Conservation (phyloP, 441 rosid genomes). For the Erodium moschatum region DNA sequence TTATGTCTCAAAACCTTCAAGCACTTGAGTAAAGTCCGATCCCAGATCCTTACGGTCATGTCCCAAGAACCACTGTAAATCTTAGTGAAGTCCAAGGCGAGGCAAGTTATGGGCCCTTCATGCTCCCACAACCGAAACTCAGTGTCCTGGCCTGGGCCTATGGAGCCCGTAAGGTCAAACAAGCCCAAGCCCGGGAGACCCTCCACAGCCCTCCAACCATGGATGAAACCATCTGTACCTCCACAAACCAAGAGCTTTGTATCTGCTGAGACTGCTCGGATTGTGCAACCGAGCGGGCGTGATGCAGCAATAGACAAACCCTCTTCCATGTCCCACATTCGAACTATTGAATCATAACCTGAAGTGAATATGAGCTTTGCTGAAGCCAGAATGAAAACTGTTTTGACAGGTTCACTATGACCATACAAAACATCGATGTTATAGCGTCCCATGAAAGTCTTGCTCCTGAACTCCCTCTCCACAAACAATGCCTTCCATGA, state of each 20-base stretch:
- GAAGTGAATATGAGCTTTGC: conserved; percentile 77
- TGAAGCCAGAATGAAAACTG: conserved; percentile 64
- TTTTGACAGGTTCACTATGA: conserved; percentile 70
- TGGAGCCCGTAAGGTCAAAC: conserved; percentile 57
- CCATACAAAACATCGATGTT: conserved; percentile 62
- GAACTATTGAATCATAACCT: conserved; percentile 69
- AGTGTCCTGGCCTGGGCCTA: conserved; percentile 25
- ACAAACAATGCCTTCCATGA: conserved; percentile 81
- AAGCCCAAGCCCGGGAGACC: conserved; percentile 34
- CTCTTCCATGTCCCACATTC: conserved; percentile 87
- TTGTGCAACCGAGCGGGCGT: conserved; percentile 71
- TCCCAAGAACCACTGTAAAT: conserved; percentile 92
- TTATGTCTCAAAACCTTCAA: conserved; percentile 55
- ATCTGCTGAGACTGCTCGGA: conserved; percentile 75
- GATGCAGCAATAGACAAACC: conserved; percentile 64
- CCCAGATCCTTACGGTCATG: conserved; percentile 83
- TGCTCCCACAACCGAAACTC: conserved; percentile 82
- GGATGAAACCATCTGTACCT: conserved; percentile 82
- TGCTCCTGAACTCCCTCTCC: conserved; percentile 81
- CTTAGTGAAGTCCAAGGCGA: conserved; percentile 54
- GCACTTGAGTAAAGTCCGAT: conserved; percentile 60
- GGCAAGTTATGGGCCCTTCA: conserved; percentile 76
- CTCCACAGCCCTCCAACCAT: conserved; percentile 69
- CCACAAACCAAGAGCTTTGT: conserved; percentile 71
- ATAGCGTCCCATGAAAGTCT: conserved; percentile 59